A percentile compares a stretch with the other conserved stretches of the same genome.
Conservation (phyloP, 2,329 filamentous ascomycete genomes). For the Paecilomyces sp. region DNA sequence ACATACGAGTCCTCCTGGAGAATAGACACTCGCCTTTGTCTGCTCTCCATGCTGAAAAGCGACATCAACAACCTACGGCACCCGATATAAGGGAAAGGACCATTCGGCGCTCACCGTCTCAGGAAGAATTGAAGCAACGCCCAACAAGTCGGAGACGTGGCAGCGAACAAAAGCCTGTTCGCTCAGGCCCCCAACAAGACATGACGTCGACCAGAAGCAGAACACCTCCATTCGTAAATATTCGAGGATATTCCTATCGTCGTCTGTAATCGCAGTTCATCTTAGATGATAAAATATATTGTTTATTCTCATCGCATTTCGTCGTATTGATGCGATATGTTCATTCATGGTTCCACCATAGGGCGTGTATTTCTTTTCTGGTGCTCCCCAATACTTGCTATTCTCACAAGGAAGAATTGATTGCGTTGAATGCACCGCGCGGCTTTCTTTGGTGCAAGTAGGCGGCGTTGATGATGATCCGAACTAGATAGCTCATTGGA, state of each 20-base stretch:
- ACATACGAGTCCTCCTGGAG: slow-evolving; percentile 1
- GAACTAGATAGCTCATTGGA: no score
- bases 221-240: neutral
- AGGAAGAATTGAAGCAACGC: neutral
- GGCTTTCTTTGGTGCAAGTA: no score
- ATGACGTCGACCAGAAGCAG: neutral
- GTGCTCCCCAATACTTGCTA: no score
- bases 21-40: neutral
- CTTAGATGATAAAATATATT: no score
- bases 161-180: neutral
- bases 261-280: neutral
- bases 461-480: no score
- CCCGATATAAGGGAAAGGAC: neutral
- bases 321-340: no score
- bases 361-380: no score
- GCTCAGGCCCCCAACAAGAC: neutral
- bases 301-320: no score
- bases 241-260: slow-evolving; percentile 1
- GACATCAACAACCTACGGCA: neutral
- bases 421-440: no score
- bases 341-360: no score
- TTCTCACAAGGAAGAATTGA: no score
- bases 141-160: neutral
- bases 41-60: neutral
- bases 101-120: neutral